phyloP scores from a whole-genome alignment of 2,329 filamentous ascomycete genomes.

The Fusarium pseudonygamai region DNA sequence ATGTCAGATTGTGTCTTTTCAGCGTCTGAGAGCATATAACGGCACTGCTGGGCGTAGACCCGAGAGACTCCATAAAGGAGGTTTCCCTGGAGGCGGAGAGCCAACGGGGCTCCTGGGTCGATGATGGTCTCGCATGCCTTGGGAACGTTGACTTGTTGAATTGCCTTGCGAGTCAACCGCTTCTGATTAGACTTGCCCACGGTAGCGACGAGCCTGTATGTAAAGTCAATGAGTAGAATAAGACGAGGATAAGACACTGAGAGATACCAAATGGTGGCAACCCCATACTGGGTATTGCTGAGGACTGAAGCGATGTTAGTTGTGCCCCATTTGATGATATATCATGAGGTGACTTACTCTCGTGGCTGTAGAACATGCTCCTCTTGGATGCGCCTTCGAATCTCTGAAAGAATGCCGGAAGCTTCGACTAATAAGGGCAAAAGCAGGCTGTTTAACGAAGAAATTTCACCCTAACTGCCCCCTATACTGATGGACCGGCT shows the following conservation, averaged over 20 bases:
- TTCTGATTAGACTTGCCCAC: slow-evolving; percentile 78
- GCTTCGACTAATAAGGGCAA: not conserved
- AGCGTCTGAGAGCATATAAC: slow-evolving; percentile 84
- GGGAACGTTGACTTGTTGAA: slow-evolving; percentile 85
- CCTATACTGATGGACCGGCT: not conserved
- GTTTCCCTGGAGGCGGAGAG: slow-evolving; percentile 87
- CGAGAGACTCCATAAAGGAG: slow-evolving; percentile 86
- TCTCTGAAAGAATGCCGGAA: not conserved
- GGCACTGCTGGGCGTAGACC: slow-evolving; percentile 87
- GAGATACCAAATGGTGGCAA: slow-evolving; percentile 90
- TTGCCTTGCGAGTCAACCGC: slow-evolving; percentile 84
- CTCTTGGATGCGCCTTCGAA: not conserved
- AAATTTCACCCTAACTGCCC: not conserved
- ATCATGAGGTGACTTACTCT: slow-evolving; percentile 68
- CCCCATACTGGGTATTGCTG: slow-evolving; percentile 86
- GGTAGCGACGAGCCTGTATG: slow-evolving; percentile 85
- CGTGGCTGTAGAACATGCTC: slow-evolving; percentile 93
- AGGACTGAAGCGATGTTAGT: slow-evolving; percentile 67
- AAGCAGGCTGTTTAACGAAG: not conserved
- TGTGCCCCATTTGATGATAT: not conserved
- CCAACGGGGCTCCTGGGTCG: slow-evolving; percentile 82
- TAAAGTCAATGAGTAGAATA: not conserved
- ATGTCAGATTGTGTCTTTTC: slow-evolving; percentile 80
- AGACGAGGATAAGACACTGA: too few relatives aligned
- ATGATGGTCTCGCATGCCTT: slow-evolving; percentile 92